Evolutionary conservation across 495 filamentous ascomycete genomes (phyloP).

Genomic region (Aspergillus coremiiformis): DNA sequence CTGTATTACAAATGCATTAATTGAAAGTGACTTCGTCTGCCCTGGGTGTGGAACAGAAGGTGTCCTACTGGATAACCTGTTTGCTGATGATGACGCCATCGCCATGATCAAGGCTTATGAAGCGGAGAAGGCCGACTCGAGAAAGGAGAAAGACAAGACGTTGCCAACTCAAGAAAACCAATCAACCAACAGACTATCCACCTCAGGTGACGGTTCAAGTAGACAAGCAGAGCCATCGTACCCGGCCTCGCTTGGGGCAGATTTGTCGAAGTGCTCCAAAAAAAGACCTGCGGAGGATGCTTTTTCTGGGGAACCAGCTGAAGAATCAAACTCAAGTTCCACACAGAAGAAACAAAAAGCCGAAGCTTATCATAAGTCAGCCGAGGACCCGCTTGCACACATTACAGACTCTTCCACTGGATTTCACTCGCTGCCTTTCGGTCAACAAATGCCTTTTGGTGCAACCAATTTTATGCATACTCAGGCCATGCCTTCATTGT

Average conservation of each 20-base stretch:
- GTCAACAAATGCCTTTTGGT: constrained; percentile 29
- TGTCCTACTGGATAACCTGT: constrained; percentile 86
- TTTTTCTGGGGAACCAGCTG: constrained; percentile 30
- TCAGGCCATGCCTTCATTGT: constrained; percentile 36
- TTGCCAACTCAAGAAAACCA: constrained; percentile 19
- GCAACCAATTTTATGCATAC: constrained; percentile 23
- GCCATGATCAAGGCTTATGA: constrained; percentile 75
- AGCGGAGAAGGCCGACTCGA: constrained; percentile 56
- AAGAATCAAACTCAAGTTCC: constrained; percentile 15
- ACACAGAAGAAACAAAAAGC: constrained; percentile 30
- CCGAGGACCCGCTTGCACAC: constrained; percentile 3
- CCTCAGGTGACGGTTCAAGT: constrained; percentile 3
- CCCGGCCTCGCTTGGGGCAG: constrained; percentile 33
- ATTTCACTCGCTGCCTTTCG: constrained; percentile 22
- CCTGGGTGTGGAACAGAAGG: constrained; percentile 84
- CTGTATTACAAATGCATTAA: constrained; percentile 94
- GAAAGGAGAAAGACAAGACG: constrained; percentile 57
- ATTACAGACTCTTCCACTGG: constrained; percentile 12
- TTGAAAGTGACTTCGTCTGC: constrained; percentile 95
- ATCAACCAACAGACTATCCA: constrained; percentile 26
- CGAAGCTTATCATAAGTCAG: constrained; percentile 14
- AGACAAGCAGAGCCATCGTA: constrained; percentile 17
- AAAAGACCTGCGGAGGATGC: constrained; percentile 79
- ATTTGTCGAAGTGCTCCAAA: constrained; percentile 41
- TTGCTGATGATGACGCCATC: constrained; percentile 66